A percentile compares a stretch with the other conserved stretches of the same genome.
phyloP scores from a whole-genome alignment of 331 rosid species.

The Quercus tomentella region DNA sequence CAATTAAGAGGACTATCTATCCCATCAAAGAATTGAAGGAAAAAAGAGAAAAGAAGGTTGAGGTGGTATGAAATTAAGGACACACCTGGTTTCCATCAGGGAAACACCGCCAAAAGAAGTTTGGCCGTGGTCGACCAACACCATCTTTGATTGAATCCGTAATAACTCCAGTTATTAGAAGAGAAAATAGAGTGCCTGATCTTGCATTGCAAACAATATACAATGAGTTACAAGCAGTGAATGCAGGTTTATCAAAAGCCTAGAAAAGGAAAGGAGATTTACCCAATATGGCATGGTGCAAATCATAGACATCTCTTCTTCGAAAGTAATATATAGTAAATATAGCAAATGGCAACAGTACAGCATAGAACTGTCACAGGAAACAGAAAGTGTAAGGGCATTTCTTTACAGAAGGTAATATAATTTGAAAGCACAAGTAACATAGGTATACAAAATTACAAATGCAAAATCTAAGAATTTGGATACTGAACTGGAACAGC shows the following conservation, averaged over 20 bases:
- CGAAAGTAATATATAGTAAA: constrained; percentile 53
- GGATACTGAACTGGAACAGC: constrained; percentile 65
- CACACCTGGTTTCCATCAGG: constrained; percentile 82
- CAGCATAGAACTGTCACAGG: constrained; percentile 52
- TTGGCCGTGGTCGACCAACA: constrained; percentile 92
- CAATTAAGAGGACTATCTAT: neutral
- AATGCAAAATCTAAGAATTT: too few species aligned
- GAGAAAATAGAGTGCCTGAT: constrained; percentile 82
- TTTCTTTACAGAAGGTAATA: too few species aligned
- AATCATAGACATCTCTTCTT: constrained; percentile 74
- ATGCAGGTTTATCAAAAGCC: neutral
- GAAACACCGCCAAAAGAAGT: constrained; percentile 98
- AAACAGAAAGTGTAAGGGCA: neutral
- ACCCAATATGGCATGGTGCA: constrained; percentile 88
- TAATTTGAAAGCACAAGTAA: neutral
- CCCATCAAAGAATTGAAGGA: too few species aligned
- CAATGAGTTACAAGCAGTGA: neutral
- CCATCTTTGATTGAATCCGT: constrained; percentile 91
- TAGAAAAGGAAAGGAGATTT: constrained; percentile 5
- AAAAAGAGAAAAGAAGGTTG: neutral
- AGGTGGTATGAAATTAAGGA: neutral
- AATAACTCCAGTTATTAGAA: constrained; percentile 73
- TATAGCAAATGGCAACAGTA: constrained; percentile 63
- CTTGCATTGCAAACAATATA: constrained; percentile 9
- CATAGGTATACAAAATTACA: too few species aligned